phyloP scores from a whole-genome alignment of 495 filamentous ascomycete species.

The Penicillium macrosclerotiorum region DNA sequence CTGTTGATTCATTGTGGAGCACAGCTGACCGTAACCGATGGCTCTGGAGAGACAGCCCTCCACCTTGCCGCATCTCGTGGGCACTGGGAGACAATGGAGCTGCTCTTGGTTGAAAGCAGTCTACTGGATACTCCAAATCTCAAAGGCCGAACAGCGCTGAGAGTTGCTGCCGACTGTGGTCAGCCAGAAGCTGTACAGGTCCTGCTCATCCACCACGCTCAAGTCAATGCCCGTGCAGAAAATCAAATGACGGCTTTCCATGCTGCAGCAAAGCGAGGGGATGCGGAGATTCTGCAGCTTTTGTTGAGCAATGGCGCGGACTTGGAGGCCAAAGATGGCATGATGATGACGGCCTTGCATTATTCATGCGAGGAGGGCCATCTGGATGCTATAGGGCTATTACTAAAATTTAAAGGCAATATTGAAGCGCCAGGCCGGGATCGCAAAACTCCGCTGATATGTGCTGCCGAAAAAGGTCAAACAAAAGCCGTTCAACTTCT shows the following conservation, averaged over 20 bases:
- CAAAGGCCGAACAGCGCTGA: slow-evolving; percentile 36
- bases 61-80: slow-evolving; percentile 45
- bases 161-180: slow-evolving; percentile 33
- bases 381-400: slow-evolving; percentile 26
- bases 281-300: slow-evolving; percentile 31
- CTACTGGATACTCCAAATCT: slow-evolving; percentile 32
- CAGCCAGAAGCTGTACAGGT: slow-evolving; percentile 23
- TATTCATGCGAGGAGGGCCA: slow-evolving; percentile 40
- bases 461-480: slow-evolving; percentile 38
- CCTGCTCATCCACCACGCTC: slow-evolving; percentile 24
- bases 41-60: slow-evolving; percentile 37
- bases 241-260: slow-evolving; percentile 41
- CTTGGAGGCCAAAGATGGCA: slow-evolving; percentile 39
- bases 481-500: slow-evolving; percentile 31
- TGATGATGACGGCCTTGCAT: slow-evolving; percentile 43
- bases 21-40: slow-evolving; percentile 32
- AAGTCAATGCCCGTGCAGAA: slow-evolving; percentile 38
- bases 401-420: slow-evolving; percentile 37
- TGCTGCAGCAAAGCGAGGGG: slow-evolving; percentile 35
- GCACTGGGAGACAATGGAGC: slow-evolving; percentile 35
- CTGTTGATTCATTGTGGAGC: slow-evolving; percentile 39
- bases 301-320: slow-evolving; percentile 36
- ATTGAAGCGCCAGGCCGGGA: slow-evolving; percentile 33
- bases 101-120: slow-evolving; percentile 31
- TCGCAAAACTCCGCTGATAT: slow-evolving; percentile 41